phyloP scores from a whole-genome alignment of 108 stramenopile genomes.

The Schizochytrium sp. region DNA sequence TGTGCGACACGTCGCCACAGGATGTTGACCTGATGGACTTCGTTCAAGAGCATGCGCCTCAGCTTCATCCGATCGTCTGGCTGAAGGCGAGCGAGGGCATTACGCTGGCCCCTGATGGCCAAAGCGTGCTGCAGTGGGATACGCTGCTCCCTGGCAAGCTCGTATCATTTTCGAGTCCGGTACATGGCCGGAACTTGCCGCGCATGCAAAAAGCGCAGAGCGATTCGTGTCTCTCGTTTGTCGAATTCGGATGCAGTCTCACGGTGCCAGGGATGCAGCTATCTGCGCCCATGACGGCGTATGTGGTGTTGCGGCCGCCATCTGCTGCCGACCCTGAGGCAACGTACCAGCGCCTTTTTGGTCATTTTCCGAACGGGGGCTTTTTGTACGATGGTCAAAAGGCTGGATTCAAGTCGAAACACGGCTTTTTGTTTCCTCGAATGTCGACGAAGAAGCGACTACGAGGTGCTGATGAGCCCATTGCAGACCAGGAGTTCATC shows the following conservation, averaged over 20 bases:
- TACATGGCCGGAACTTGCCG: neutral
- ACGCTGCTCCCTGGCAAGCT: neutral
- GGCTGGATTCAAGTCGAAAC: neutral
- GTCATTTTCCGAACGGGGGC: conserved; percentile 10
- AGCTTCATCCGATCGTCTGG: neutral
- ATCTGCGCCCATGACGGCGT: neutral
- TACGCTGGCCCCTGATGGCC: neutral
- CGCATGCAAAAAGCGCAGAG: neutral
- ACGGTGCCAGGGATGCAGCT: neutral
- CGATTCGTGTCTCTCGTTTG: neutral
- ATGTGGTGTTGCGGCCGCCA: neutral
- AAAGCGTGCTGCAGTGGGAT: neutral
- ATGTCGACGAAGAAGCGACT: neutral
- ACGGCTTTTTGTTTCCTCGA: neutral
- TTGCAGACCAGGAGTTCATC: neutral
- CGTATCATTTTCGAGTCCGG: neutral
- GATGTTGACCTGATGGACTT: no score
- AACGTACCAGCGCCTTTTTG: neutral
- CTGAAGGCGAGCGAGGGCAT: neutral
- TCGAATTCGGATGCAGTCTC: neutral
- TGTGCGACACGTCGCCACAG: no score
- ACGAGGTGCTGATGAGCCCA: neutral
- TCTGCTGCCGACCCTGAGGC: neutral
- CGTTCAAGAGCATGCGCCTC: no score
- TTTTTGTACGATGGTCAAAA: neutral